Base-by-base conservation (phyloP, 495 filamentous ascomycete genomes). In the Oleoguttula mirabilis region DNA sequence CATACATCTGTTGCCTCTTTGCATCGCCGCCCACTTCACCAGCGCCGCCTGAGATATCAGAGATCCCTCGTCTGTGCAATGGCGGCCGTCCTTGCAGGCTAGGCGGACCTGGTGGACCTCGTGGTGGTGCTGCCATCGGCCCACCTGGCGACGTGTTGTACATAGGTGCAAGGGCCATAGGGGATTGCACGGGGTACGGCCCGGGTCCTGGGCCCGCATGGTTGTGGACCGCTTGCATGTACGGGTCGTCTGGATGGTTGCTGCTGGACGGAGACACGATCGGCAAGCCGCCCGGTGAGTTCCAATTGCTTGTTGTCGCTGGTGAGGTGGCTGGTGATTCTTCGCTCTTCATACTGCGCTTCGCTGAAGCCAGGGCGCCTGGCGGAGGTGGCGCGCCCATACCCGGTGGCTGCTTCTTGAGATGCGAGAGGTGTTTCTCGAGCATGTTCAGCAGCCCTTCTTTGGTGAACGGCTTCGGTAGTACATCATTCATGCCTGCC, bases 381-480 rank as follows among this genome's bases (percentile, higher is more conserved):
- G 60, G 69, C 64, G 35, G 55, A 30, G 32, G 55, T 20, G 47
- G 39, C 3, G 47, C 39, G 50, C 47, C 41, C 48, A 50, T 68
- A 1, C 70, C 61, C 6, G 32, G 28, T 4, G 44, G 17, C 7
- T 36, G 39, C 47, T 70, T 71, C 62, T 79, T 85, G 42, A 94
- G 70, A 59, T 84, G 82, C 7, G 72, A 71, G 39, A 98, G 70
- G 52, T 94, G 85, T 54, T 86, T 92, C 59, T 88, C 84, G 11
- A 98, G 71, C 66, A 94, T 85, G 43, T 79, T 76, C 32, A 94
- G 69, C 57, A 98, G 81, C 39, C 88, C 88, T 58, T 95, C 88
- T 57, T 87, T 87, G 2, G 88, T 98, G 59, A 98, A 98, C 0
- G 90, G 90, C 53, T 98, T 98, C 0, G 90, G 88, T 36, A 98